Evolutionary conservation across 129 eudicot genomes (phyloP).

Genomic region (Oenanthe sinensis): DNA sequence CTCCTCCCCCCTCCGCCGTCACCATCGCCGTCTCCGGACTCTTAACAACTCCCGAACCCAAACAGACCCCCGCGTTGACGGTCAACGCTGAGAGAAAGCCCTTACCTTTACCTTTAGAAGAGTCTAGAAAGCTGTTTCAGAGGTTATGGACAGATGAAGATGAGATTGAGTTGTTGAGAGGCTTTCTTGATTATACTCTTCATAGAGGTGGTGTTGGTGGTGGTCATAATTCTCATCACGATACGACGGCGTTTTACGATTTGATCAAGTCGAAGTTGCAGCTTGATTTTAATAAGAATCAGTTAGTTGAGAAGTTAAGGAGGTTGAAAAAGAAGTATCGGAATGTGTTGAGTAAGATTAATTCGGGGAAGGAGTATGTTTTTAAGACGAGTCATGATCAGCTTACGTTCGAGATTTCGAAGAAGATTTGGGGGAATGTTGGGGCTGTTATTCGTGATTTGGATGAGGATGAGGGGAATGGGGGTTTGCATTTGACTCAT

Average conservation of each 20-base stretch:
- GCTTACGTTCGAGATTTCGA: constrained; percentile 63
- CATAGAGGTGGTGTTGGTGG: constrained; percentile 26
- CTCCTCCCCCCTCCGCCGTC: constrained; percentile 11
- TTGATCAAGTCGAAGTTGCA: constrained; percentile 76
- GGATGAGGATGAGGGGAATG: constrained; percentile 47
- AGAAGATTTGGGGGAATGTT: constrained; percentile 46
- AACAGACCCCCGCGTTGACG: constrained; percentile 10
- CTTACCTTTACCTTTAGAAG: constrained; percentile 31
- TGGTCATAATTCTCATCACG: constrained; percentile 45
- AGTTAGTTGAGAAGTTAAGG: constrained; percentile 86
- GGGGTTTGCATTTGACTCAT: constrained; percentile 23
- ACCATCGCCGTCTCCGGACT: constrained; percentile 29
- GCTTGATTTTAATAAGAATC: constrained; percentile 79
- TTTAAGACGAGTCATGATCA: constrained; percentile 89
- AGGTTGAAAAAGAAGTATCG: constrained; percentile 90
- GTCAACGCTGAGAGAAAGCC: constrained; percentile 39
- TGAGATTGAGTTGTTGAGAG: constrained; percentile 78
- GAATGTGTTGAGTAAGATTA: constrained; percentile 52
- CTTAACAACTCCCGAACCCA: constrained; percentile 16
- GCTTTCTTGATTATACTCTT: constrained; percentile 64
- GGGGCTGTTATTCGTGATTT: background rate
- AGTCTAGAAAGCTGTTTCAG: constrained; percentile 69
- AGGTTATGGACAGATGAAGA: constrained; percentile 93
- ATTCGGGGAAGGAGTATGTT: constrained; percentile 60
- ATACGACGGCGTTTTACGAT: constrained; percentile 88